phyloP scores from a whole-genome alignment of 257 asterid genomes.

The Perilla frutescens region DNA sequence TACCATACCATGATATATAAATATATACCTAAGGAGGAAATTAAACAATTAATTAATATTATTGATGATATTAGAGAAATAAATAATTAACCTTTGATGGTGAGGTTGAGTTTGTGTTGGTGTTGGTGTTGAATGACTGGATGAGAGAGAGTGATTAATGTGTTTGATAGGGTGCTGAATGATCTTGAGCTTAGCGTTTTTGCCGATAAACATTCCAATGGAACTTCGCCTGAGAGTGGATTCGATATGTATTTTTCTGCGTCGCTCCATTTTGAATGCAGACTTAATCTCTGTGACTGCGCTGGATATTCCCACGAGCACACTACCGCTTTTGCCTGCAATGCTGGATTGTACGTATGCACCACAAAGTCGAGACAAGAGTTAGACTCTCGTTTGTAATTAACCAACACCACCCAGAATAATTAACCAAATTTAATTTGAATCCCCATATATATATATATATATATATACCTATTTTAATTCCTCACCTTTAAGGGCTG shows the following conservation, averaged over 20 bases:
- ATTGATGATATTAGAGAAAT: too few relatives aligned
- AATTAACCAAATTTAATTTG: background rate
- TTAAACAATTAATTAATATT: too few relatives aligned
- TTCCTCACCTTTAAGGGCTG: constrained; percentile 80
- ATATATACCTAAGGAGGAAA: too few relatives aligned
- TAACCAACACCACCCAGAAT: too few relatives aligned
- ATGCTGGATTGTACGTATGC: constrained; percentile 54
- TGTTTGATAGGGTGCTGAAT: constrained; percentile 55
- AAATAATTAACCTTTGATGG: constrained; percentile 44
- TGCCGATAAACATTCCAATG: constrained; percentile 87
- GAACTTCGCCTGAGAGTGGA: constrained; percentile 91
- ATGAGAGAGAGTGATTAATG: constrained; percentile 63
- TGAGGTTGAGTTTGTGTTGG: constrained; percentile 40
- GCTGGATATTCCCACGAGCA: constrained; percentile 71
- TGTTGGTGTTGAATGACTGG: constrained; percentile 35
- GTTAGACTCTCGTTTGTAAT: background rate
- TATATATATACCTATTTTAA: background rate
- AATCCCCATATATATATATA: background rate
- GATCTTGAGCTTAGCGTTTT: constrained; percentile 74
- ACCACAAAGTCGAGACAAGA: background rate
- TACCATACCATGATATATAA: too few relatives aligned
- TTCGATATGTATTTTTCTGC: constrained; percentile 96
- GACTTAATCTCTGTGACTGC: constrained; percentile 54
- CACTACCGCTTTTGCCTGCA: constrained; percentile 67
- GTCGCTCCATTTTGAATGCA: constrained; percentile 89